Conservation (phyloP, 257 asterid species). For the Echites panduratus region DNA sequence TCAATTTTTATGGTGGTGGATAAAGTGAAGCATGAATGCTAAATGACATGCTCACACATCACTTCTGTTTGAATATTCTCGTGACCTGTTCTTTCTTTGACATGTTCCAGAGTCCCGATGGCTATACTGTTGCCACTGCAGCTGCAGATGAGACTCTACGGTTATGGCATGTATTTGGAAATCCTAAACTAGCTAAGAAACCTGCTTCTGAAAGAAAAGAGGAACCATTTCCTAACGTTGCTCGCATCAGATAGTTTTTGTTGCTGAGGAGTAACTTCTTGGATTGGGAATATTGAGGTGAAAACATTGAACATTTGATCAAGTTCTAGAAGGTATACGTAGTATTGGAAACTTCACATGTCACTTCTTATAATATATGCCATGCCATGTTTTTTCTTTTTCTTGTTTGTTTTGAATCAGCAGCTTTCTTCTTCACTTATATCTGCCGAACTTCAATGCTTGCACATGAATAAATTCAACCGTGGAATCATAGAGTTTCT, state of each 20-base stretch:
- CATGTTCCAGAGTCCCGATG: constrained; percentile 41
- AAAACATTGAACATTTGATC: background rate
- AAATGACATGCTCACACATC: background rate
- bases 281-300: background rate
- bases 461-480: too few species aligned
- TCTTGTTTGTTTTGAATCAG: too few species aligned
- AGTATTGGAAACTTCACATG: too few species aligned
- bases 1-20: background rate
- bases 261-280: background rate
- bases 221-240: constrained; percentile 32
- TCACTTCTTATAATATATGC: too few species aligned
- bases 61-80: too few species aligned
- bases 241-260: constrained; percentile 19
- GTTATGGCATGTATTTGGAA: constrained; percentile 36
- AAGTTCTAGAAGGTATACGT: background rate
- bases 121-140: constrained; percentile 28
- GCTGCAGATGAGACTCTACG: constrained; percentile 42
- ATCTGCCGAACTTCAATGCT: too few species aligned
- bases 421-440: too few species aligned
- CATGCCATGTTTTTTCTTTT: too few species aligned
- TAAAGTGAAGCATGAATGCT: background rate
- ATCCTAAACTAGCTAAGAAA: constrained; percentile 18
- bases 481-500: too few species aligned
- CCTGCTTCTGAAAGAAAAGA: constrained; percentile 11
- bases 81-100: background rate